Evolutionary conservation across 176 grass and related monocot genomes (phyloP), one percentile per base, ranked within the genome.

Genomic region (Lolium rigidum): DNA sequence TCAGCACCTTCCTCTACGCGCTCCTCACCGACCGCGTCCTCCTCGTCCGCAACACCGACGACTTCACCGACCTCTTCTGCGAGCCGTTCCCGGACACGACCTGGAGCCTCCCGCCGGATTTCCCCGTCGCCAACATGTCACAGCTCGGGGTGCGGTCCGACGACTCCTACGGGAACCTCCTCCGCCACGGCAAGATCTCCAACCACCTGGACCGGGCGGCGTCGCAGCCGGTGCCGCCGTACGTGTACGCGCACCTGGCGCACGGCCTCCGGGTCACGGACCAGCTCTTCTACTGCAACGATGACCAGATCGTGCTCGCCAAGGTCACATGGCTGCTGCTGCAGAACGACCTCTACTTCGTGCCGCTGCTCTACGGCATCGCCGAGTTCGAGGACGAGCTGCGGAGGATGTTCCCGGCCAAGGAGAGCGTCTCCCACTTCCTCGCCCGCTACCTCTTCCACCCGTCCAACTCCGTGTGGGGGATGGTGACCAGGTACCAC

Each of bases 291-390:
- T 96, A 79, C 75, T 96, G 94, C 70, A 38, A 83, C 17, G 77
- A 90, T 18, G 78, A 84, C 73, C 94, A 93, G 83, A 47, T 52
- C 11, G 83, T 70, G 73, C 80, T 96, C 3, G 58, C 2, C 2
- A 93, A 84, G 78, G 82, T 95, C 16, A 89, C 80, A 31, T 95
- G 94, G 94, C 39, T 91, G 55, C 84, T 95, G n/a, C 43, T 88
- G 31, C 75, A 77, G 64, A 89, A 84, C 70, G 84, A 95, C 78
- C 51, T 85, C 26, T 91, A 95, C 80, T 81, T 88, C 24, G 81
- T 56, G 25, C 91, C 89, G 39, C 60, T 82, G 20, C 28, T 95
- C 59, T 95, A 89, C 84, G n/a, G 62, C 10, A 16, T 95, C 3
- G 21, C 76, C 1, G 51, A 76, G 83, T 95, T 87, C 76, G 41